phyloP scores from a whole-genome alignment of 176 grass and related monocot species.

The Canna indica region DNA sequence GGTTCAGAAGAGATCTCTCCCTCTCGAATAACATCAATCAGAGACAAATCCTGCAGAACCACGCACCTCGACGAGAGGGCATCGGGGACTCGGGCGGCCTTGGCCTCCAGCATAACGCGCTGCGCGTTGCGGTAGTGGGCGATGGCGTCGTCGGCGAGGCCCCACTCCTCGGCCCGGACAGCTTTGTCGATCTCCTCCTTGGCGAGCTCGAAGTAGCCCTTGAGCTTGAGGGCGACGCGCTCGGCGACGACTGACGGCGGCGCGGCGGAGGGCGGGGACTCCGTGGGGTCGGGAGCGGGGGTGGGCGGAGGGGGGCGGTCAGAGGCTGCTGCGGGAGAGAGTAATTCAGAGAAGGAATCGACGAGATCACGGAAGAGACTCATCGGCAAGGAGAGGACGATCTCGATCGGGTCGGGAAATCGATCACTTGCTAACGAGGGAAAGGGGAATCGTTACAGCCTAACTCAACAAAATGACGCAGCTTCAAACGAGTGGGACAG shows the following conservation, averaged over 20 bases:
- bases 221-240: constrained; percentile 75
- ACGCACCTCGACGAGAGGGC: constrained; percentile 58
- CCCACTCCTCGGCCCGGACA: constrained; percentile 84
- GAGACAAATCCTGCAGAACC: background rate
- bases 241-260: constrained; percentile 55
- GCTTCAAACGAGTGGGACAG: too few relatives aligned
- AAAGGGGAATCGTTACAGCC: too few relatives aligned
- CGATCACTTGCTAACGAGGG: too few relatives aligned
- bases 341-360: constrained; percentile 9
- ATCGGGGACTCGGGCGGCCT: constrained; percentile 69
- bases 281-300: constrained; percentile 20
- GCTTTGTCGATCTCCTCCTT: constrained; percentile 99
- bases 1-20: background rate
- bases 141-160: constrained; percentile 51
- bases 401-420: too few relatives aligned
- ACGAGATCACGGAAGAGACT: background rate
- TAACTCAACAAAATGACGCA: too few relatives aligned
- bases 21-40: constrained; percentile 4
- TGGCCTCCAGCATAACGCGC: constrained; percentile 75
- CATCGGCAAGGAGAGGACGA: background rate
- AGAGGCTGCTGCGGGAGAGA: background rate
- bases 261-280: constrained; percentile 10
- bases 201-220: constrained; percentile 86
- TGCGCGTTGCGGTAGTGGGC: constrained; percentile 73
- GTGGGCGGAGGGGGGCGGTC: background rate